A percentile compares a stretch with the other conserved stretches of the same genome.
Conservation (phyloP, 2,329 filamentous ascomycete species). For the Fusarium transvaalense region DNA sequence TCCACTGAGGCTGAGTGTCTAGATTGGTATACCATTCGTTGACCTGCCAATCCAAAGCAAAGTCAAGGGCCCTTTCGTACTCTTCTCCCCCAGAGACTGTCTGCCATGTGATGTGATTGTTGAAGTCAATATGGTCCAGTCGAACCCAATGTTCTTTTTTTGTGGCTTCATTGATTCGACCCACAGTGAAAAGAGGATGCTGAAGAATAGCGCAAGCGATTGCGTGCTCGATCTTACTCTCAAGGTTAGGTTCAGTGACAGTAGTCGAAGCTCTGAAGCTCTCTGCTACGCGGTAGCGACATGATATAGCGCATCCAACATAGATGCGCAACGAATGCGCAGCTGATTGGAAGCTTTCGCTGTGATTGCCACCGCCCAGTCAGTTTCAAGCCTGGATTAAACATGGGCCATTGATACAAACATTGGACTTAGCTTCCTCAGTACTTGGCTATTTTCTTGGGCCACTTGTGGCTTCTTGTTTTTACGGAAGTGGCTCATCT, state of each 20-base stretch:
- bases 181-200: constrained; percentile 15
- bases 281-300: constrained; percentile 12
- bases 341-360: constrained; percentile 9
- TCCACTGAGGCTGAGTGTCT: constrained; percentile 12
- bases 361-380: background rate
- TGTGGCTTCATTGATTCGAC: background rate
- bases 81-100: background rate
- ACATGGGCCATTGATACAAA: background rate
- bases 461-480: background rate
- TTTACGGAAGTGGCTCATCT: background rate
- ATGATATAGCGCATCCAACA: constrained; percentile 20
- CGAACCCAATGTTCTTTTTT: constrained; percentile 25
- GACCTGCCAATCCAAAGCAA: constrained; percentile 6
- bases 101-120: constrained; percentile 25
- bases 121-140: constrained; percentile 14
- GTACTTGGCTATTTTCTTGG: background rate
- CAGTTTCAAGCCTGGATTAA: background rate
- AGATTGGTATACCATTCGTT: constrained; percentile 13
- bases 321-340: constrained; percentile 2
- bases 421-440: constrained; percentile 29
- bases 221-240: constrained; percentile 5
- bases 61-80: background rate
- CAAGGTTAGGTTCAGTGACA: background rate
- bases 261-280: background rate
- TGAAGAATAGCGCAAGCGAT: background rate